A percentile compares a stretch with the other conserved stretches of the same genome.
Conservation (phyloP, 805 yeast genomes). For the Candida insectorum region DNA sequence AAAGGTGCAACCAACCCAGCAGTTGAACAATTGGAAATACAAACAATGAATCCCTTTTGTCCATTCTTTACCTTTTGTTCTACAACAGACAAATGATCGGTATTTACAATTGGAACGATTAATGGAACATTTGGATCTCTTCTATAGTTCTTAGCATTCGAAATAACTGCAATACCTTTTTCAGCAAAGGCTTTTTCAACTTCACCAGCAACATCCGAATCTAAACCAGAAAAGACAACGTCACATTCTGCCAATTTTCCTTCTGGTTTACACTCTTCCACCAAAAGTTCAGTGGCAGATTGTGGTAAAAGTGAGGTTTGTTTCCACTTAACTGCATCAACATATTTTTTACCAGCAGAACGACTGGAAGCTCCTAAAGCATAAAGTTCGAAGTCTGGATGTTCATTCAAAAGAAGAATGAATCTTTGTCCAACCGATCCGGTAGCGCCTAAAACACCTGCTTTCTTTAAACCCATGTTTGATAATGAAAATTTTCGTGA, state of each 20-base stretch:
- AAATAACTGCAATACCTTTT: constrained; percentile 78
- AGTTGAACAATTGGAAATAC: constrained; percentile 97
- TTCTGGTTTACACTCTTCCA: constrained; percentile 73
- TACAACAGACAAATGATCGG: constrained; percentile 79
- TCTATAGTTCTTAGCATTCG: constrained; percentile 96
- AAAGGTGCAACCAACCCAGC: constrained; percentile 97
- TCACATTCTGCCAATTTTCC: constrained; percentile 82
- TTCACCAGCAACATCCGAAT: constrained; percentile 88
- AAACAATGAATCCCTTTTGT: constrained; percentile 76
- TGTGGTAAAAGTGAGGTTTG: constrained; percentile 83
- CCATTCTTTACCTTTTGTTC: constrained; percentile 58
- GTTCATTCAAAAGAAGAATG: constrained; percentile 75
- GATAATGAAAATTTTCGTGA: neutral
- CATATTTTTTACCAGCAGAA: constrained; percentile 87
- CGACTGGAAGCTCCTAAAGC: constrained; percentile 91
- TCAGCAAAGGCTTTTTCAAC: constrained; percentile 83
- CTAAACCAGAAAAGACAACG: constrained; percentile 91
- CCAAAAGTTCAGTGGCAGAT: constrained; percentile 56
- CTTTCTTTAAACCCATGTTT: constrained; percentile 27
- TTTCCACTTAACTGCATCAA: constrained; percentile 89
- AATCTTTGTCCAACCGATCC: constrained; percentile 98
- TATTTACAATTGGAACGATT: constrained; percentile 91
- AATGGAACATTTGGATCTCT: constrained; percentile 84
- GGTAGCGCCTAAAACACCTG: constrained; percentile 96
- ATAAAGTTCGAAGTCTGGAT: constrained; percentile 83